Conservation (phyloP, 73 alveolate genomes). For the Urostyla sp. region DNA sequence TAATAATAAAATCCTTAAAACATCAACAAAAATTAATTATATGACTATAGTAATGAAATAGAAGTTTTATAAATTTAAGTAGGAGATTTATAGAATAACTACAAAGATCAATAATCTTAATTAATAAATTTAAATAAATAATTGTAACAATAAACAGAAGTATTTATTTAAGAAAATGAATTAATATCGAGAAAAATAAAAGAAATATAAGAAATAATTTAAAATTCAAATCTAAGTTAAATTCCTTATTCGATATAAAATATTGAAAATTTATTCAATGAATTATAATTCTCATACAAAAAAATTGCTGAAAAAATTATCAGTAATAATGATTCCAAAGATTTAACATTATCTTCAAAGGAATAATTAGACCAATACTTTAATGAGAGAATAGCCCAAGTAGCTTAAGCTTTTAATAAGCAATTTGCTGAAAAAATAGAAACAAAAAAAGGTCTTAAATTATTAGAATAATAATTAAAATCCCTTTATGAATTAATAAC, state of each 20-base stretch:
- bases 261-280: too few species aligned
- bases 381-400: constrained; percentile 72
- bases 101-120: background rate
- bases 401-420: constrained; percentile 71
- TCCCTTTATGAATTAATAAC: constrained; percentile 76
- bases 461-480: constrained; percentile 87
- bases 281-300: too few species aligned
- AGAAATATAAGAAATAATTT: background rate
- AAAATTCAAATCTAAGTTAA: constrained; percentile 24
- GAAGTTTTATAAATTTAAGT: background rate
- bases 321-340: constrained; percentile 2
- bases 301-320: constrained; percentile 2
- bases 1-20: background rate
- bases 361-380: constrained; percentile 74
- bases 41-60: background rate
- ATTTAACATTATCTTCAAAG: background rate
- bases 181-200: background rate
- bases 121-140: background rate
- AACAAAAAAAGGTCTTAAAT: constrained; percentile 89
- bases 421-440: constrained; percentile 93
- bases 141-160: background rate
- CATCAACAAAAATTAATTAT: background rate
- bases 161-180: constrained; percentile 1
- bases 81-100: background rate
- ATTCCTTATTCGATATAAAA: too few species aligned